A percentile compares a stretch with the other conserved stretches of the same genome.
Evolutionary conservation across 352 stramenopile genomes (phyloP).

Genomic region (Pythium aphanidermatum): DNA sequence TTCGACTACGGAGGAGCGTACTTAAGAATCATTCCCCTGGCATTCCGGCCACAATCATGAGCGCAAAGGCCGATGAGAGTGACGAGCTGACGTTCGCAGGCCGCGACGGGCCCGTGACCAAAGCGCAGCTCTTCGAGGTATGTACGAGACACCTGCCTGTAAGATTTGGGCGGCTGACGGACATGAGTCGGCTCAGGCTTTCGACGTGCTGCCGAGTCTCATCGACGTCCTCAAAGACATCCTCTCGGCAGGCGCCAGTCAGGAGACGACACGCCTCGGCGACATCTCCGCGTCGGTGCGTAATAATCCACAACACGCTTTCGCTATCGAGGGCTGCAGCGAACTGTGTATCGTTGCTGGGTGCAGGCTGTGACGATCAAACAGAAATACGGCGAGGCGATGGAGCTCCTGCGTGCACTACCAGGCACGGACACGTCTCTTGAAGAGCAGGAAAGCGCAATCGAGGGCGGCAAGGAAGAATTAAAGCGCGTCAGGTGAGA

Average conservation of each 20-base stretch:
- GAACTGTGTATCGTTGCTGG: not conserved
- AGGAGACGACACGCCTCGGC: constrained; percentile 73
- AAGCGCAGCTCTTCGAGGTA: constrained; percentile 67
- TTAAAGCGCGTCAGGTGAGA: constrained; percentile 75
- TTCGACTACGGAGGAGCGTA: too few species aligned
- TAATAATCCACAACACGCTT: too few species aligned
- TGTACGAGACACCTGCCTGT: not conserved
- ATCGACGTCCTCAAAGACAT: constrained; percentile 86
- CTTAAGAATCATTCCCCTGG: too few species aligned
- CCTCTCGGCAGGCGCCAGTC: constrained; percentile 56
- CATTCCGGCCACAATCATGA: constrained; percentile 24
- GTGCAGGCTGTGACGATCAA: constrained; percentile 64
- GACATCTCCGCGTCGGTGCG: constrained; percentile 80
- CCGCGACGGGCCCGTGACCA: constrained; percentile 44
- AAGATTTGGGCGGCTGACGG: not conserved
- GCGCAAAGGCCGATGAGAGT: constrained; percentile 15
- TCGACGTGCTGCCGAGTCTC: constrained; percentile 73
- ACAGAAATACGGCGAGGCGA: constrained; percentile 63
- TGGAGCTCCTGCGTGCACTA: constrained; percentile 61
- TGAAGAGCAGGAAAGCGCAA: constrained; percentile 68
- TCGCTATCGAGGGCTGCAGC: not conserved
- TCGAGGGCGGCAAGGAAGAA: constrained; percentile 58
- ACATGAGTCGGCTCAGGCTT: constrained; percentile 36
- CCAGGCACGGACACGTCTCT: constrained; percentile 73
- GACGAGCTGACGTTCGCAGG: constrained; percentile 31